These are phyloP conservation scores for Acorus gramineus DNA, from an alignment of 106 monocot species.

Conservation along the genomic window DNA sequence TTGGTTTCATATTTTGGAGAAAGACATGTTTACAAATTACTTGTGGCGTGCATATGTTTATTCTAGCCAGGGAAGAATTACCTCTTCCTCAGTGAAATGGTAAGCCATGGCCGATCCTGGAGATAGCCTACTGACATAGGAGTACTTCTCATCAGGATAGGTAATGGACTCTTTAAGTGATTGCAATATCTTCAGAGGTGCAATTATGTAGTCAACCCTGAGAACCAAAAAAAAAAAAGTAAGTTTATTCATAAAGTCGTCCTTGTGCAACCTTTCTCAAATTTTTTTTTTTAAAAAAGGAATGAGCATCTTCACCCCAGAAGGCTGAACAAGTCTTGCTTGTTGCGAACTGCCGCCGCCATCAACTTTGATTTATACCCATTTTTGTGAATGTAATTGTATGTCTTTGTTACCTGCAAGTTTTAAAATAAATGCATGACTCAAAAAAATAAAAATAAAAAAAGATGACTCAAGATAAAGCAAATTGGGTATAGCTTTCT, in stretches of 20 bases:
- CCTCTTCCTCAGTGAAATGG: conserved; percentile 74
- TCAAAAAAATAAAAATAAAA: too few relatives aligned
- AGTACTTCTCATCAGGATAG: conserved; percentile 82
- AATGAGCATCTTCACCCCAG: conserved; percentile 46
- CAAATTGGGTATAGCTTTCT: too few relatives aligned
- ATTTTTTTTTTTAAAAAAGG: not conserved
- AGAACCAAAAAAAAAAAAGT: not conserved
- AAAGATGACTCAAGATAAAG: too few relatives aligned
- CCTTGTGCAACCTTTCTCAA: too few relatives aligned
- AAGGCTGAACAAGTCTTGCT: conserved; percentile 87
- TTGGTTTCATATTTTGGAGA: too few relatives aligned
- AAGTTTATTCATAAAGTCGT: not conserved
- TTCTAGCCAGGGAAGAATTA: conserved; percentile 8
- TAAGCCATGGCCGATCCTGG: conserved; percentile 46
- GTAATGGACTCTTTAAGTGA: conserved; percentile 71
- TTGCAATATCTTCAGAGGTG: conserved; percentile 85
- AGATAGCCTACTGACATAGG: conserved; percentile 52
- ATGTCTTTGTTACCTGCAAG: conserved; percentile 71
- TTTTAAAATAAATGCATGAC: not conserved
- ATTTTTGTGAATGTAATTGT: conserved; percentile 94
- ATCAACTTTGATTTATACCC: conserved; percentile 87
- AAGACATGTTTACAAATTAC: too few relatives aligned
- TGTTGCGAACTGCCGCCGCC: conserved; percentile 96
- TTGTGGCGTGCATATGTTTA: too few relatives aligned
- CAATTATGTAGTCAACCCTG: conserved; percentile 91